These are phyloP conservation scores for Lycium barbarum DNA, from an alignment of 257 asterid species.

Conservation along the genomic window DNA sequence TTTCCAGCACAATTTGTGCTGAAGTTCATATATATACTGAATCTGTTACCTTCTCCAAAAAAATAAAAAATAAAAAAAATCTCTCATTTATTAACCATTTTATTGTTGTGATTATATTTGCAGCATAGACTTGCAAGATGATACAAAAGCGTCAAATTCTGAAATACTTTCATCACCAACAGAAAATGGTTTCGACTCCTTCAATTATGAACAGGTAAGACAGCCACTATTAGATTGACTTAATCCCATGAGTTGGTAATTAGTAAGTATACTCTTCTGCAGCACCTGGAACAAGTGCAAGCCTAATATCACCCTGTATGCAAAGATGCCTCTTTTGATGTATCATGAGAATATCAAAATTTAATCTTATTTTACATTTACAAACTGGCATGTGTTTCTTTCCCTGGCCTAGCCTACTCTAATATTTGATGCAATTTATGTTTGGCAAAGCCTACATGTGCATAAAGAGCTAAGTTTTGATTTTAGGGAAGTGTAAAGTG, in stretches of 20 bases:
- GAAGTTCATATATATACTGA: no score
- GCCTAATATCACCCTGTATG: not conserved
- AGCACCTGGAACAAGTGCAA: not conserved
- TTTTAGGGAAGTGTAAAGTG: not conserved
- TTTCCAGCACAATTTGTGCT: no score
- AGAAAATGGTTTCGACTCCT: slow-evolving; percentile 48
- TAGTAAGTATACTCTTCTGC: not conserved
- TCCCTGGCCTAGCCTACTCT: not conserved
- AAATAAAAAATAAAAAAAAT: no score
- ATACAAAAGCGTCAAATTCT: slow-evolving; percentile 40
- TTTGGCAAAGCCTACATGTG: not conserved
- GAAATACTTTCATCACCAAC: slow-evolving; percentile 45
- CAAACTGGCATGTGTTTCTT: not conserved
- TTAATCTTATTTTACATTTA: not conserved
- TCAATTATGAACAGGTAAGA: slow-evolving; percentile 63
- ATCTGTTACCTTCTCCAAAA: no score
- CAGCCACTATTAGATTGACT: not conserved
- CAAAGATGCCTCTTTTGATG: not conserved
- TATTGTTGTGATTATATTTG: slow-evolving; percentile 33
- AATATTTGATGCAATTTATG: not conserved
- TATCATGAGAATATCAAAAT: not conserved
- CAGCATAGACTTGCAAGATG: slow-evolving; percentile 68
- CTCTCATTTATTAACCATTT: not conserved
- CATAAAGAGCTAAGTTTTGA: not conserved
- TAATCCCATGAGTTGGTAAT: not conserved